A percentile compares a stretch with the other conserved stretches of the same genome.
phyloP scores from a whole-genome alignment of 169 alveolate genomes.

The Plasmodium coatneyi region DNA sequence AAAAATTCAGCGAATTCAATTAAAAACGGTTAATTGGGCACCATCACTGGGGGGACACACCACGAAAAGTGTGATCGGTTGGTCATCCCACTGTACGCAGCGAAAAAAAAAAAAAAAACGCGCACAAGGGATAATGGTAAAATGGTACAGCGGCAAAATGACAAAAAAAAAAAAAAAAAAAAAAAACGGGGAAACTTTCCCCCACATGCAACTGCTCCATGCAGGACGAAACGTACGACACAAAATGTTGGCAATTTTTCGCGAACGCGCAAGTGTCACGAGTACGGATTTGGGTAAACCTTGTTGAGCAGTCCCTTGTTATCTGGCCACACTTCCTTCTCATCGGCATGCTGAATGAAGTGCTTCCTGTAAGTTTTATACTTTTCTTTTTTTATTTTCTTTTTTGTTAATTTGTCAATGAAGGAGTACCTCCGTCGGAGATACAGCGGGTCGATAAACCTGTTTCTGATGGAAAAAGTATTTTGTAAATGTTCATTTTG shows the following conservation, averaged over 20 bases:
- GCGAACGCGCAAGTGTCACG: not conserved
- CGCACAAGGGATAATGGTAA: not conserved
- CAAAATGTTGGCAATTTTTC: not conserved
- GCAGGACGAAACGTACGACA: not conserved
- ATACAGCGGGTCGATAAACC: conserved; percentile 84
- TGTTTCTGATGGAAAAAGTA: conserved; percentile 75
- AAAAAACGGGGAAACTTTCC: not conserved
- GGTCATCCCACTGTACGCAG: not conserved
- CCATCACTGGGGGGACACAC: not conserved
- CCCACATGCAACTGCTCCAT: not conserved
- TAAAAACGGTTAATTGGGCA: not conserved
- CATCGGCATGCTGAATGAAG: conserved; percentile 84
- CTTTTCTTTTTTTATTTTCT: conserved; percentile 82
- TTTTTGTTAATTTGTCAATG: conserved; percentile 81
- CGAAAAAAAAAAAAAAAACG: not conserved
- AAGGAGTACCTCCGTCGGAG: conserved; percentile 83
- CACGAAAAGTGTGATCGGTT: not conserved
- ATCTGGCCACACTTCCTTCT: conserved; percentile 85
- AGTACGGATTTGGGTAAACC: conserved; percentile 80
- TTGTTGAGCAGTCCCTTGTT: conserved; percentile 84
- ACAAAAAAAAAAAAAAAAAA: no score
- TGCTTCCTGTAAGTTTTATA: conserved; percentile 82
- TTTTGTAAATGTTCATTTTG: conserved; percentile 51
- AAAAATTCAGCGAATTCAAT: not conserved
- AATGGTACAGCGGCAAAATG: not conserved